Evolutionary conservation across 1,284 basidiomycete species (phyloP).

Genomic region (Coniophora puteana): DNA sequence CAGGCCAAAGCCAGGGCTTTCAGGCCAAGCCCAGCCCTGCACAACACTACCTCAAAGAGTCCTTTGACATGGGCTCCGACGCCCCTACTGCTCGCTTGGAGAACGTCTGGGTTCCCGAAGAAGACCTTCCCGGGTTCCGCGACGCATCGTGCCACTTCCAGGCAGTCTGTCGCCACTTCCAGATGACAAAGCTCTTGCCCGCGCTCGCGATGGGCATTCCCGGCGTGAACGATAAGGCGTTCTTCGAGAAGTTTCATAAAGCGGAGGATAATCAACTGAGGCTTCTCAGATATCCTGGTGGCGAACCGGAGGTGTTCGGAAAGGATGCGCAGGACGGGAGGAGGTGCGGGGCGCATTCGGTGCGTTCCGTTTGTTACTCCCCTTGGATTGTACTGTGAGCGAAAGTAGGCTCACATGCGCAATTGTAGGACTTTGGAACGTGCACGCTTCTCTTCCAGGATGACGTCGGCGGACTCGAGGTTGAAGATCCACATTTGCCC

Average conservation of each 20-base stretch:
- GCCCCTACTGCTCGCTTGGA: slow-evolving; percentile 20
- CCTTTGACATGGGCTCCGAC: slow-evolving; percentile 27
- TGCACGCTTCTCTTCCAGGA: slow-evolving; percentile 39
- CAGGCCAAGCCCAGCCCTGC: no score
- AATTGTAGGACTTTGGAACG: slow-evolving; percentile 32
- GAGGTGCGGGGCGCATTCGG: slow-evolving; percentile 32
- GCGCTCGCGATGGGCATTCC: slow-evolving; percentile 31
- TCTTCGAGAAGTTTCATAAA: slow-evolving; percentile 22
- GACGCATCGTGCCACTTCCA: slow-evolving; percentile 10
- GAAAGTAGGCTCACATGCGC: no score
- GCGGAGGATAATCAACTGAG: slow-evolving; percentile 32
- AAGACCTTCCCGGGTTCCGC: slow-evolving; percentile 28
- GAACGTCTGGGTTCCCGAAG: slow-evolving; percentile 33
- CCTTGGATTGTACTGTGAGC: no score
- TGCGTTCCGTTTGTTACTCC: slow-evolving; percentile 2
- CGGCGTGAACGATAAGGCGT: slow-evolving; percentile 11
- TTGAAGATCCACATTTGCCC: slow-evolving; percentile 20
- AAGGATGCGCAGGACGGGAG: slow-evolving; percentile 24
- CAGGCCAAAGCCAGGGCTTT: no score
- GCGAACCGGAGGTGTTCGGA: slow-evolving; percentile 16
- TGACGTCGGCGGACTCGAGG: slow-evolving; percentile 33
- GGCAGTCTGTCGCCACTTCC: slow-evolving; percentile 14
- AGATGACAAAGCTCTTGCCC: slow-evolving; percentile 21
- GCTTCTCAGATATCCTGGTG: slow-evolving; percentile 31
- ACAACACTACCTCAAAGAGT: slow-evolving; percentile 28